phyloP scores from a whole-genome alignment of 441 rosid genomes.

The Aleurites moluccanus region DNA sequence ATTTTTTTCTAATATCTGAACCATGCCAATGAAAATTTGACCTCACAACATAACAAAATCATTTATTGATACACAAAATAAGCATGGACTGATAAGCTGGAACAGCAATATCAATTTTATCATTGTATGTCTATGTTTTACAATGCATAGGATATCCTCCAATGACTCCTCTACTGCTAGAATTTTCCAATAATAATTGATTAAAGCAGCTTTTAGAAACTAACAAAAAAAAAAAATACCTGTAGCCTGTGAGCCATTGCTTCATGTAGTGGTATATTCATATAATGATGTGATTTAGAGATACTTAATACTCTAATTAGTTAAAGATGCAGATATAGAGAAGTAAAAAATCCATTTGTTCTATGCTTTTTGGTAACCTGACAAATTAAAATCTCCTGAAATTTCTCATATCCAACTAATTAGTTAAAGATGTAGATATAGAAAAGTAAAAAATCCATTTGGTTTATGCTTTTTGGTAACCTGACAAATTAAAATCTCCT shows the following conservation, averaged over 20 bases:
- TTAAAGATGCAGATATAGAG: not conserved
- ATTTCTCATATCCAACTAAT: constrained; percentile 1
- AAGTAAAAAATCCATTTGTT: not conserved
- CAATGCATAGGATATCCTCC: not conserved
- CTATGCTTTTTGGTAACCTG: not conserved
- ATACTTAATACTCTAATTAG: not conserved
- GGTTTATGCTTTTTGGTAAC: not conserved
- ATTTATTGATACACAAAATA: not conserved
- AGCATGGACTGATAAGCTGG: not conserved
- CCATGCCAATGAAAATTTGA: constrained; percentile 11
- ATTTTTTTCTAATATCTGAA: not conserved
- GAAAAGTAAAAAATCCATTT: not conserved
- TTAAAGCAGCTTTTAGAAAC: not conserved
- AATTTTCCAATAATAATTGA: not conserved
- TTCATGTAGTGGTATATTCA: not conserved
- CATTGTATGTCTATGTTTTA: not conserved
- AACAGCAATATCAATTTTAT: not conserved
- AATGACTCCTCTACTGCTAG: not conserved
- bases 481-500: not conserved
- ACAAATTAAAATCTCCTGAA: not conserved
- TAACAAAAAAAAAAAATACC: not conserved
- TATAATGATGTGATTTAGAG: not conserved
- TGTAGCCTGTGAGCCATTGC: not conserved
- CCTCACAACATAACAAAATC: not conserved
- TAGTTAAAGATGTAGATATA: too few relatives aligned